These are phyloP conservation scores for Neurospora sp. DNA, from an alignment of 2,329 filamentous ascomycete species.

Conservation along the genomic window DNA sequence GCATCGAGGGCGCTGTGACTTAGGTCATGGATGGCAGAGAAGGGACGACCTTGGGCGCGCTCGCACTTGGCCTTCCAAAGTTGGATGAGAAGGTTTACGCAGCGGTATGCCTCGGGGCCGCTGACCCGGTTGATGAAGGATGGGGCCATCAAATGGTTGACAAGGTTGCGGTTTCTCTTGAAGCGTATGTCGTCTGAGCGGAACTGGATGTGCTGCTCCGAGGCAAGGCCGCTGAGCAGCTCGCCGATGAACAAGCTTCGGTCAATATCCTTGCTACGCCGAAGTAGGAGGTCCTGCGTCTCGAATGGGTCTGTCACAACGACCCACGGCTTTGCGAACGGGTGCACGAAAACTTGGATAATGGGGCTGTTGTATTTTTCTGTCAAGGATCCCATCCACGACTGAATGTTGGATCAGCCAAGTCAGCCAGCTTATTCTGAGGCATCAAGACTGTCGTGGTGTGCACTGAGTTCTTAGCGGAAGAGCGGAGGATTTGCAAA, in stretches of 20 bases:
- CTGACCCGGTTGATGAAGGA: constrained; percentile 24
- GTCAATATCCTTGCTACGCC: constrained; percentile 34
- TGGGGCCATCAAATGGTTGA: constrained; percentile 29
- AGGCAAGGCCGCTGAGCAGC: too few species aligned
- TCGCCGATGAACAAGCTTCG: constrained; percentile 24
- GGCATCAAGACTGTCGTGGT: too few species aligned
- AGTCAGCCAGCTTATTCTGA: too few species aligned
- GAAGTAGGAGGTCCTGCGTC: constrained; percentile 33
- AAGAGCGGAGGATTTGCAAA: too few species aligned
- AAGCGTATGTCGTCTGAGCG: constrained; percentile 22
- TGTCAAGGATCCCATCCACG: constrained; percentile 22
- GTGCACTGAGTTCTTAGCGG: too few species aligned
- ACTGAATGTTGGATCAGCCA: too few species aligned
- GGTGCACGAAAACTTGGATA: constrained; percentile 39
- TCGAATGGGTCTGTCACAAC: constrained; percentile 33
- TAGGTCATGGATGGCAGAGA: constrained; percentile 22
- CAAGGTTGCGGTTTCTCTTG: constrained; percentile 24
- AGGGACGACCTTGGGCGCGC: constrained; percentile 23
- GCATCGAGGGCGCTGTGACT: constrained; percentile 22
- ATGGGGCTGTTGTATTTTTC: constrained; percentile 28
- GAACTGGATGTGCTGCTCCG: constrained; percentile 25
- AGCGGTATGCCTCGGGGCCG: constrained; percentile 25
- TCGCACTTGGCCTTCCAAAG: constrained; percentile 25
- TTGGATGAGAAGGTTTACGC: constrained; percentile 21
- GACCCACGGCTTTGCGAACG: constrained; percentile 32